Conservation (phyloP, 2,329 filamentous ascomycete species). For the Penicillium sp. region DNA sequence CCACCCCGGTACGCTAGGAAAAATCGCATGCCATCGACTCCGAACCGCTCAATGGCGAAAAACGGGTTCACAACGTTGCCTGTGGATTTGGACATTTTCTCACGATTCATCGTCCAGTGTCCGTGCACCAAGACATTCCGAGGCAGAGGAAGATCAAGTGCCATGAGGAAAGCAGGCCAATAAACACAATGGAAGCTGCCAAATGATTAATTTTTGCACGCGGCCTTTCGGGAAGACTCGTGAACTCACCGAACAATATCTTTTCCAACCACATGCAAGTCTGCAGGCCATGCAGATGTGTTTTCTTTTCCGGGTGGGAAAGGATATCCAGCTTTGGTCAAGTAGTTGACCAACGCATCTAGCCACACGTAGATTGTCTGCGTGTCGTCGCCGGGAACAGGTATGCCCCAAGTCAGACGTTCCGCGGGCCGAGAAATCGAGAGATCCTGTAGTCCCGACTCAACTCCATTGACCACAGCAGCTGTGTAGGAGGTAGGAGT, state of each 20-base stretch:
- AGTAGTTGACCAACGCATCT: slow-evolving; percentile 91
- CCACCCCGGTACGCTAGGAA: slow-evolving; percentile 81
- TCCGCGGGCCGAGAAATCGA: slow-evolving; percentile 80
- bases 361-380: slow-evolving; percentile 99
- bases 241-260: slow-evolving; percentile 71
- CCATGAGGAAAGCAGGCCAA: slow-evolving; percentile 95
- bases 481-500: slow-evolving; percentile 69
- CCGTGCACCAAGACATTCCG: slow-evolving; percentile 81
- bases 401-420: slow-evolving; percentile 82
- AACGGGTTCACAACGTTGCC: slow-evolving; percentile 96
- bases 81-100: slow-evolving; percentile 95
- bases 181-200: slow-evolving; percentile 86
- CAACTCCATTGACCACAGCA: slow-evolving; percentile 75
- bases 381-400: slow-evolving; percentile 74
- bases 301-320: slow-evolving; percentile 62
- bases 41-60: slow-evolving; percentile 84
- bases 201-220: slow-evolving; percentile 18
- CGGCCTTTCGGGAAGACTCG: background rate
- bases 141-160: slow-evolving; percentile 74
- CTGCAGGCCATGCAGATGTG: slow-evolving; percentile 76
- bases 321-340: slow-evolving; percentile 84
- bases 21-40: slow-evolving; percentile 82
- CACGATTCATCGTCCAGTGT: slow-evolving; percentile 88
- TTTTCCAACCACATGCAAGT: slow-evolving; percentile 91
- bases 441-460: slow-evolving; percentile 75